Evolutionary conservation across 306 rosid species (phyloP).

Genomic region (Arachis hypogaea): DNA sequence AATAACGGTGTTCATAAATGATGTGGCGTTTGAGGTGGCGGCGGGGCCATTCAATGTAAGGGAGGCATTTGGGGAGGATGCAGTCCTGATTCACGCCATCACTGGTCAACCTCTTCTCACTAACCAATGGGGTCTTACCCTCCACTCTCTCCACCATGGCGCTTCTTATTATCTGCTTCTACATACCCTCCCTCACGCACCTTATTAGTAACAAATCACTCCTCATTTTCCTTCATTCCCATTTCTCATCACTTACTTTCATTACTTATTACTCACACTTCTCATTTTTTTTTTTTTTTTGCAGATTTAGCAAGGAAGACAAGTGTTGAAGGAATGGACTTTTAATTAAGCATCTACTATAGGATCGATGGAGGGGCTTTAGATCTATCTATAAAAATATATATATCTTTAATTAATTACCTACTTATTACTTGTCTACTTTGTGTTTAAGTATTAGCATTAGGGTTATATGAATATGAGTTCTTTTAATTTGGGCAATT

Average conservation of each 20-base stretch:
- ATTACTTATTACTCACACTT: neutral
- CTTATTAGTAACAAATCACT: no score
- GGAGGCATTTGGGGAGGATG: constrained; percentile 85
- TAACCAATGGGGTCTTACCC: constrained; percentile 87
- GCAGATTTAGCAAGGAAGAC: constrained; percentile 62
- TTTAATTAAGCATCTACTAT: no score
- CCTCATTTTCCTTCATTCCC: no score
- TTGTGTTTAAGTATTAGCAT: neutral
- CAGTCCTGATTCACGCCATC: constrained; percentile 66
- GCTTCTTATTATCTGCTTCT: constrained; percentile 63
- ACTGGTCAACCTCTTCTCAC: constrained; percentile 85
- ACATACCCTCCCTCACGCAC: no score
- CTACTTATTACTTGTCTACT: neutral
- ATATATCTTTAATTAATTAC: no score
- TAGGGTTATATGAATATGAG: constrained; percentile 37
- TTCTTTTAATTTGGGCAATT: no score
- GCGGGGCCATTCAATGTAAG: constrained; percentile 78
- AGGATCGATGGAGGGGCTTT: constrained; percentile 10
- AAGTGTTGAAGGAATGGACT: constrained; percentile 13
- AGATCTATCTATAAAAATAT: constrained; percentile 21
- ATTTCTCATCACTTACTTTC: no score
- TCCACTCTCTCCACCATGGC: constrained; percentile 84
- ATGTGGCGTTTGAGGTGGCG: constrained; percentile 77
- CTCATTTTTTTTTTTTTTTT: neutral
- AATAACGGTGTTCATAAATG: constrained; percentile 86